Evolutionary conservation across 768 basidiomycete species (phyloP).

Genomic region (Holtermanniella nyarrowii): DNA sequence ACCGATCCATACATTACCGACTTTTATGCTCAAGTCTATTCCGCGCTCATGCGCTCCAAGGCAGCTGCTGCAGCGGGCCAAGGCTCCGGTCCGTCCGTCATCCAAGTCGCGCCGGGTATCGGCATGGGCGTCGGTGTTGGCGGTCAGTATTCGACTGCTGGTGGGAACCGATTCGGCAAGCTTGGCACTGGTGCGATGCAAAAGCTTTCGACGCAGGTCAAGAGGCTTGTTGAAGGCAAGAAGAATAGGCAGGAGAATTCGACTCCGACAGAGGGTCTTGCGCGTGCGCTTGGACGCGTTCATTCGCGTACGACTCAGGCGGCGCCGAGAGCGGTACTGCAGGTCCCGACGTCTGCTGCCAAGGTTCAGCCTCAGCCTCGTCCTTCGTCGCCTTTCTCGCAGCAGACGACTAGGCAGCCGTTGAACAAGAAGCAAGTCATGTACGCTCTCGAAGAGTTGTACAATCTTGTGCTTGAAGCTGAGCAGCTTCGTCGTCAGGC

Average conservation of each 20-base stretch:
- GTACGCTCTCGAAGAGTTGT: constrained; percentile 67
- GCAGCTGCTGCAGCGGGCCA: constrained; percentile 53
- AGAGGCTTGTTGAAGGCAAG: constrained; percentile 87
- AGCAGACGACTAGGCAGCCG: constrained; percentile 23
- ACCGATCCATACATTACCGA: constrained; percentile 96
- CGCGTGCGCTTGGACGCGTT: neutral
- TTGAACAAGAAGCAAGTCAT: constrained; percentile 69
- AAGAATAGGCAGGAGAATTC: constrained; percentile 74
- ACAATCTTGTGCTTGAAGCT: constrained; percentile 69
- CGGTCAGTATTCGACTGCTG: constrained; percentile 5
- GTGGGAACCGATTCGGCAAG: constrained; percentile 25
- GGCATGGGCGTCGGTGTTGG: constrained; percentile 75
- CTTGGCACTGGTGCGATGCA: constrained; percentile 40
- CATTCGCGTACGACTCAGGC: constrained; percentile 29
- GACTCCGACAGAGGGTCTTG: neutral
- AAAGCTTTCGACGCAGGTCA: constrained; percentile 58
- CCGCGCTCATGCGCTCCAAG: constrained; percentile 68
- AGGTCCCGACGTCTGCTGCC: constrained; percentile 54
- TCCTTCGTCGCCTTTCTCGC: constrained; percentile 35
- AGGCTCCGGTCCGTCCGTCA: constrained; percentile 47
- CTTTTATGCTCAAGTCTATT: constrained; percentile 95
- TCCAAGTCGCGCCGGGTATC: constrained; percentile 68
- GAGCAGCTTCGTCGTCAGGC: constrained; percentile 78
- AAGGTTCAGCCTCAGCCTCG: constrained; percentile 37
- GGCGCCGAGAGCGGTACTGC: constrained; percentile 89